phyloP scores from a whole-genome alignment of 2,329 filamentous ascomycete species.

The Epichloe glyceriae region DNA sequence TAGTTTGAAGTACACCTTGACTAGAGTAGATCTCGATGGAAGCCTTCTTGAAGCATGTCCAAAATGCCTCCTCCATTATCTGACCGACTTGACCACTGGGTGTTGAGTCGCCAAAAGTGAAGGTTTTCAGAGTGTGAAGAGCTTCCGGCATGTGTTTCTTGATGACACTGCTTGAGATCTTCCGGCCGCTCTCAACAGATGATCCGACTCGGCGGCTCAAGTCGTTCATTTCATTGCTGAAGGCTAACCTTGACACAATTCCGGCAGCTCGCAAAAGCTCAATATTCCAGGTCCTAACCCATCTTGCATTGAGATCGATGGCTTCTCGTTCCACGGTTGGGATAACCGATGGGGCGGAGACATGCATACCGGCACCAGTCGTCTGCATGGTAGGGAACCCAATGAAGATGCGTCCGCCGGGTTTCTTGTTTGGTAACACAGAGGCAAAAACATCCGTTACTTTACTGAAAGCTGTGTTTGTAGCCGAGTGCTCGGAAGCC shows the following conservation, averaged over 20 bases:
- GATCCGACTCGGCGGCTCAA: conserved; percentile 49
- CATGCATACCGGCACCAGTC: conserved; percentile 83
- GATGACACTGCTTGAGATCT: conserved; percentile 51
- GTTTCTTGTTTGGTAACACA: conserved; percentile 74
- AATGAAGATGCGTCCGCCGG: conserved; percentile 81
- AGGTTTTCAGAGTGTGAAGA: conserved; percentile 73
- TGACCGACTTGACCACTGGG: conserved; percentile 73
- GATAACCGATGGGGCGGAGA: conserved; percentile 91
- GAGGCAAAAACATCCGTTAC: conserved; percentile 75
- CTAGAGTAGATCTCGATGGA: conserved; percentile 83
- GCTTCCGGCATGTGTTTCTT: conserved; percentile 62
- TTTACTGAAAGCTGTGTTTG: conserved; percentile 34
- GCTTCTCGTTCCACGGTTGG: conserved; percentile 95
- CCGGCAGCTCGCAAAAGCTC: conserved; percentile 87
- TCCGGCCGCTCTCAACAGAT: conserved; percentile 30
- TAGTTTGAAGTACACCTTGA: conserved; percentile 72
- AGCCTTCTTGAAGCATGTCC: conserved; percentile 74
- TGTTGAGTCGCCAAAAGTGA: conserved; percentile 80
- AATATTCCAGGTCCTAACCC: conserved; percentile 89
- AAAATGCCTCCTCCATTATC: conserved; percentile 89
- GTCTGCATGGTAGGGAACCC: conserved; percentile 97
- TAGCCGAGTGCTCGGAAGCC: conserved; percentile 43
- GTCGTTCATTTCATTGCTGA: conserved; percentile 73
- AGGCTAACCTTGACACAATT: conserved; percentile 79
- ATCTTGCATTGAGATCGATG: conserved; percentile 90